Base-by-base conservation (phyloP, 2,329 filamentous ascomycete genomes). In the Aspergillus sp. region DNA sequence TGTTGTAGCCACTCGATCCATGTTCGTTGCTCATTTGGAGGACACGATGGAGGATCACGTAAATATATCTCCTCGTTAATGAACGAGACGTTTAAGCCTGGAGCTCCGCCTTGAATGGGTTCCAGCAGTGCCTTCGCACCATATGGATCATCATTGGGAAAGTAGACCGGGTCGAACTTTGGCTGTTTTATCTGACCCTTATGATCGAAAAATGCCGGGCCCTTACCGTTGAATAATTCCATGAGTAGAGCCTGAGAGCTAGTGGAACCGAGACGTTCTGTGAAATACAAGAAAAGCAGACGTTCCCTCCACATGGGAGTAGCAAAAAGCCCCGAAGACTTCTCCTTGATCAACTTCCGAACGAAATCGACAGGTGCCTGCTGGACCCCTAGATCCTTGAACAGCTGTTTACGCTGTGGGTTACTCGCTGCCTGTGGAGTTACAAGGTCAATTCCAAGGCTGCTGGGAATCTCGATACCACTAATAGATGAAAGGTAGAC, bases 1-100 rank as follows among this genome's bases (percentile, higher is more conserved):
- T 60, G 13, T 8, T n/a, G 42, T 50, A 62, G 32, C 60, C 60
- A 62, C 17, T 19, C 38, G 17, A 25, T 51, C 60, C 60, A 60
- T 36, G 36, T 54, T 19, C 54, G 57, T 13, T 3, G 11, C 51
- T 60, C 54, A 0, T 19, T 47, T 19, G 49, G 49, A 21, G 60
- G 60, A 11, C 39, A 44, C 2, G n/a, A 15, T 23, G 59, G 53
- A 38, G 17, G 36, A 6, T 54, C 36, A 2, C 4, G 15, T 27
- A 62, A 48, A 38, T 62, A 62, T 23, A 23, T 23, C 8, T 41
- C 8, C 11, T 30, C 21, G 44, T 63, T 54, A 2, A 60, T 51
- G 13, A 56, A 47, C 11, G 56, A 58, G 8, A 56, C 47, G 11
- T 59, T 19, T 13, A 51, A 15, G 8, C n/a, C 53, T 8, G 25